Evolutionary conservation across 1,139 yeast genomes (phyloP).

Genomic region (Diutina neorugosa): DNA sequence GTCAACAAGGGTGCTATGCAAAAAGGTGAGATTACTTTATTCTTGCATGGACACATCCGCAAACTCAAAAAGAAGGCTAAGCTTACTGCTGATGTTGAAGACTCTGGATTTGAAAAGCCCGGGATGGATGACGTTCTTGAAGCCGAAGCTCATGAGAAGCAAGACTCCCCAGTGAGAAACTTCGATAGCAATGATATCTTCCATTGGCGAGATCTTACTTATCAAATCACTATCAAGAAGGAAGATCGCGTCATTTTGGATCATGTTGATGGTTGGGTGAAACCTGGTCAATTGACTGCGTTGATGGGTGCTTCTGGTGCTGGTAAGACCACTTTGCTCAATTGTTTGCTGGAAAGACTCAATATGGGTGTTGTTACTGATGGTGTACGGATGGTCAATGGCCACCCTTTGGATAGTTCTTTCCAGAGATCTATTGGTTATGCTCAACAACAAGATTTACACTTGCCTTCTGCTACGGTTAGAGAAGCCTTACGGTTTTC

Average conservation of each 20-base stretch:
- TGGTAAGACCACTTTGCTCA: constrained; percentile 23
- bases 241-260: constrained; percentile 55
- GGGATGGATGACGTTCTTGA: constrained; percentile 8
- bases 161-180: neutral
- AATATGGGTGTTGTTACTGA: constrained; percentile 22
- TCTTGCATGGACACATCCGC: constrained; percentile 27
- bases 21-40: constrained; percentile 42
- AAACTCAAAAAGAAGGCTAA: neutral
- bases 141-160: constrained; percentile 6
- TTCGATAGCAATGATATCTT: constrained; percentile 34
- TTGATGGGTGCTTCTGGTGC: constrained; percentile 29
- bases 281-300: constrained; percentile 37
- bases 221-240: constrained; percentile 42
- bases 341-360: constrained; percentile 21
- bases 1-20: constrained; percentile 22
- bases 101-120: neutral
- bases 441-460: constrained; percentile 76
- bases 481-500: constrained; percentile 67
- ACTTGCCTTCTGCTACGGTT: constrained; percentile 62
- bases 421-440: constrained; percentile 78
- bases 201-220: constrained; percentile 73
- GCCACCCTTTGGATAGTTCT: constrained; percentile 20
- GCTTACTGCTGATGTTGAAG: neutral
- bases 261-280: constrained; percentile 76
- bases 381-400: constrained; percentile 26